Evolutionary conservation across 768 basidiomycete genomes (phyloP).

Genomic region (Omphalotus guepiniiformis): DNA sequence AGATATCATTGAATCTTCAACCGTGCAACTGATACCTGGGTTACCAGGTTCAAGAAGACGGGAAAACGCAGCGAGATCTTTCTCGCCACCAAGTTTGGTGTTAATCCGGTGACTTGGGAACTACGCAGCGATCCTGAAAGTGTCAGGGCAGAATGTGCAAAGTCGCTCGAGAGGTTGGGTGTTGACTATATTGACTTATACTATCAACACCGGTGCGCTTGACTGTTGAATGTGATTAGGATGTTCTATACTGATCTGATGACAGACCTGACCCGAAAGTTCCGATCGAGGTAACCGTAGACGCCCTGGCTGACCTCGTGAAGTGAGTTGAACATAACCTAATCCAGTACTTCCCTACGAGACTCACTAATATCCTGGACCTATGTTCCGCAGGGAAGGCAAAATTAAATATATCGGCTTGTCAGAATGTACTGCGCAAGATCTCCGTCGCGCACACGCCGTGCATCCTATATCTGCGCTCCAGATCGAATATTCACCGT

Average conservation of each 20-base stretch:
- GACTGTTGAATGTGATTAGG: too few species aligned
- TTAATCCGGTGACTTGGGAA: constrained; percentile 5
- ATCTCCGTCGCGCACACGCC: constrained; percentile 44
- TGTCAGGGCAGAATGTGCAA: constrained; percentile 28
- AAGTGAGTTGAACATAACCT: constrained; percentile 23
- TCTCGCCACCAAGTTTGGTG: constrained; percentile 51
- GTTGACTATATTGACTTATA: constrained; percentile 34
- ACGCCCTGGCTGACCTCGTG: constrained; percentile 32
- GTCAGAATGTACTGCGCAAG: constrained; percentile 41
- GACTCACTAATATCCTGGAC: not conserved
- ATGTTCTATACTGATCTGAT: too few species aligned
- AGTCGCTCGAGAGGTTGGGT: constrained; percentile 29
- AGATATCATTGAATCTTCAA: not conserved
- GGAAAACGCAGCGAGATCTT: constrained; percentile 53
- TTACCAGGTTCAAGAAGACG: constrained; percentile 42
- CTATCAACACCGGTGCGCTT: constrained; percentile 31
- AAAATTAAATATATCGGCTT: constrained; percentile 49
- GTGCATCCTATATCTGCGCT: constrained; percentile 41
- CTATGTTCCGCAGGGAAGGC: constrained; percentile 26
- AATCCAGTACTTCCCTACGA: not conserved
- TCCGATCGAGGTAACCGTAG: constrained; percentile 29
- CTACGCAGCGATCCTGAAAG: constrained; percentile 17
- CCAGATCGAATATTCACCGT: constrained; percentile 42
- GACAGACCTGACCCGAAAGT: constrained; percentile 21
- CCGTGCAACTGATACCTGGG: not conserved